Evolutionary conservation across 75 land plant species (phyloP).

Genomic region (Pinus albicaulis): DNA sequence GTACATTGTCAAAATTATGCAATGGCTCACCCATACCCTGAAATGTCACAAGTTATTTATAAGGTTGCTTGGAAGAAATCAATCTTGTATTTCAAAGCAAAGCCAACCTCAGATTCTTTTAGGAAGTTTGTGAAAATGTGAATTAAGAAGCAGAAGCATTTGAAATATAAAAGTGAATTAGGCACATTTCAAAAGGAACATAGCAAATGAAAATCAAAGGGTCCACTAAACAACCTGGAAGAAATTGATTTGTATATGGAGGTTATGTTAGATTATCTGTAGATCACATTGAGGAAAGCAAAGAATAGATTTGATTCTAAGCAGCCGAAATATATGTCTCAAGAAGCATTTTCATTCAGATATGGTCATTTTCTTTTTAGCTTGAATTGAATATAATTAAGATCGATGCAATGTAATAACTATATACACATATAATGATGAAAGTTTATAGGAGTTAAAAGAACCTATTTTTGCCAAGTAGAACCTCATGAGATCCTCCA

Average conservation of each 20-base stretch:
- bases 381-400: too few species aligned
- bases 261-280: neutral
- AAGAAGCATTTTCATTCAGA: neutral
- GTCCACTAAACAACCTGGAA: neutral
- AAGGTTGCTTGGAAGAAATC: neutral
- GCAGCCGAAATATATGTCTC: neutral
- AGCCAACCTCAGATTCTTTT: neutral
- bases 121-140: neutral
- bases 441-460: too few species aligned
- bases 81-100: neutral
- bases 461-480: too few species aligned
- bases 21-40: conserved; percentile 99
- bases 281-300: neutral
- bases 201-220: neutral
- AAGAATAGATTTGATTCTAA: neutral
- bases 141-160: neutral
- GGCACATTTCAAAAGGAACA: neutral
- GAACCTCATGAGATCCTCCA: too few species aligned
- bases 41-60: conserved; percentile 1
- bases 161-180: neutral
- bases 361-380: too few species aligned
- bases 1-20: conserved; percentile 86
- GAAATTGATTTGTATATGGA: neutral
- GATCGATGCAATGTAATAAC: too few species aligned
- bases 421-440: too few species aligned